These are phyloP conservation scores for Talaromyces sp. DNA, from an alignment of 2,329 filamentous ascomycete species.

Conservation along the genomic window DNA sequence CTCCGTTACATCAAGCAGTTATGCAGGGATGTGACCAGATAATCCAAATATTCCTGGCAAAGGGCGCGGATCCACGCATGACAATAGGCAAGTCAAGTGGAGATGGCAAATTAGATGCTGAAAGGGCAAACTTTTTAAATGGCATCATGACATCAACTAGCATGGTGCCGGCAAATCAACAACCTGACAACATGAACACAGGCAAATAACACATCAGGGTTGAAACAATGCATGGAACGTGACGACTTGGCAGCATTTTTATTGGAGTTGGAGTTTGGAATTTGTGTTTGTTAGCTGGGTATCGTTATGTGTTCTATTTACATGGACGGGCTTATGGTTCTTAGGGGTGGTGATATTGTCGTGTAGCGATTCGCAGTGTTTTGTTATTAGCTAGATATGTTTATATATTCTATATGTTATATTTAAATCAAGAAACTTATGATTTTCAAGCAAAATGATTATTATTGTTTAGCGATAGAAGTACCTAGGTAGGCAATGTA, in stretches of 20 bases:
- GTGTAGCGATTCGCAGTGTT: background rate
- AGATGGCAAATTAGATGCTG: background rate
- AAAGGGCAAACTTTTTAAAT: background rate
- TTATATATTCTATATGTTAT: background rate
- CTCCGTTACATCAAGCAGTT: conserved; percentile 7
- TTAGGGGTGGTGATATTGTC: background rate
- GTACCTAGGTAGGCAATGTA: background rate
- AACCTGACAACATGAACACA: background rate
- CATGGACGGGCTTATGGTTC: background rate
- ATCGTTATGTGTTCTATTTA: background rate
- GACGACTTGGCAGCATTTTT: background rate
- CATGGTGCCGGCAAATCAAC: background rate
- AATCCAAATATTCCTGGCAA: conserved; percentile 1
- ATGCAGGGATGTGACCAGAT: conserved; percentile 6
- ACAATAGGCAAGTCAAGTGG: background rate
- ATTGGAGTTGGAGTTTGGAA: background rate
- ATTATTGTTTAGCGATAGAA: background rate
- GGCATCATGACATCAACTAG: background rate
- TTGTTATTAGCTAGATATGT: background rate
- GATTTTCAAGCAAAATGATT: background rate
- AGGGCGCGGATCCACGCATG: conserved; percentile 1
- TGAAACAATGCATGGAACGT: background rate
- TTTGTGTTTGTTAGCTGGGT: background rate
- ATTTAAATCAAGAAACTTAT: background rate
- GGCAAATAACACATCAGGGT: background rate